These are phyloP conservation scores for Aphanoascus verrucosus DNA, from an alignment of 2,329 filamentous ascomycete genomes.

Conservation along the genomic window DNA sequence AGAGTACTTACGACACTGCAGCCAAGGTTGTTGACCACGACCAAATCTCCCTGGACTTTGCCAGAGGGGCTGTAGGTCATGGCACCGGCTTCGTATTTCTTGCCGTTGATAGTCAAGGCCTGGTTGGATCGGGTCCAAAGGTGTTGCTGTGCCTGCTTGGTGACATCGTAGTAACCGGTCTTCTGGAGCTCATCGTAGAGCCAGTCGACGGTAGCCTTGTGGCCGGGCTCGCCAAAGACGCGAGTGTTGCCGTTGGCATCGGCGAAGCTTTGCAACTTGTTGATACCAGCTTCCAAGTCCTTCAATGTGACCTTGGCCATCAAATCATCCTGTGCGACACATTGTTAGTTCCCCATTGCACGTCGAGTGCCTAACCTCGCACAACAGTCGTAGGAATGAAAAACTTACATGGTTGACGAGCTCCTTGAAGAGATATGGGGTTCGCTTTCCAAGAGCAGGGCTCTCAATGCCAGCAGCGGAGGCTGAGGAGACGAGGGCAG, in stretches of 20 bases:
- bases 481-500: slow-evolving; percentile 12
- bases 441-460: slow-evolving; percentile 5
- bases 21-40: slow-evolving; percentile 53
- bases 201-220: slow-evolving; percentile 17
- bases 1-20: slow-evolving; percentile 41
- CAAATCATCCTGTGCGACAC: slow-evolving; percentile 17
- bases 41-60: slow-evolving; percentile 28
- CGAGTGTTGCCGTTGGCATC: slow-evolving; percentile 19
- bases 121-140: slow-evolving; percentile 14
- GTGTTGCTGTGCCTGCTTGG: slow-evolving; percentile 16
- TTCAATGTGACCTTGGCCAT: slow-evolving; percentile 17
- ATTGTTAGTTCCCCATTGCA: not conserved
- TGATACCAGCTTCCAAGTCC: slow-evolving; percentile 17
- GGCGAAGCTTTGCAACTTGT: slow-evolving; percentile 19
- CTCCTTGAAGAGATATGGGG: slow-evolving; percentile 3
- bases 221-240: slow-evolving; percentile 19
- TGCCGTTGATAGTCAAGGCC: slow-evolving; percentile 13
- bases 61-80: slow-evolving; percentile 17
- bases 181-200: slow-evolving; percentile 15
- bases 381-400: not conserved
- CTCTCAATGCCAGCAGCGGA: slow-evolving; percentile 1
- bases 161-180: slow-evolving; percentile 16
- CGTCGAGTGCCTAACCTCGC: not conserved
- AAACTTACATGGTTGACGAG: slow-evolving; percentile 5
- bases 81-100: slow-evolving; percentile 9